Base-by-base conservation (phyloP, 1,139 yeast species). In the Suhomyces maxii region DNA sequence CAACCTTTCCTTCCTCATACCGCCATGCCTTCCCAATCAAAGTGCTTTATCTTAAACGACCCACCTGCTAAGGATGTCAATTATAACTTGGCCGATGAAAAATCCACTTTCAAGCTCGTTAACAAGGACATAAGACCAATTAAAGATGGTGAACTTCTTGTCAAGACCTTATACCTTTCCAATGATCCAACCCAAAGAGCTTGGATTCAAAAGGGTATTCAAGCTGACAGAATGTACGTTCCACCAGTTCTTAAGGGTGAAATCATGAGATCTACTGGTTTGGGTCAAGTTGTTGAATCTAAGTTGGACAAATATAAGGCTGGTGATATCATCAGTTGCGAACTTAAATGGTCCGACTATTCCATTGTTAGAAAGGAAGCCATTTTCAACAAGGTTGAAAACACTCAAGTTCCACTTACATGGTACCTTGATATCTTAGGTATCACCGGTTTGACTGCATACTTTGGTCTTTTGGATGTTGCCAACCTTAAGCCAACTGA, bases 171-270 rank as follows among this genome's bases (percentile, higher is more conserved):
- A 40, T 74, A 72, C 48, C 58, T 83, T n/a, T 81, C 87, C 35
- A 82, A 83, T 56, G 89, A 83, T 58, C 88, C 89, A 12, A 79
- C 85, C 9, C 87, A 82, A 59, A 78, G 84, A 61, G 73, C 76
- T 42, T 83, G 86, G 85, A 81, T 83, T 42, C 71, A 69, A 48
- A 71, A 70, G 47, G 69, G 64, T 46, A 61, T 71, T 12, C 63
- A 73, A 13, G 66, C 69, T 6, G 71, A 65, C 41, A 68, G 75
- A 53, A 67, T 73, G 47, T 83, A 83, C 57, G 64, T 71, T 8
- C 68, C 71, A 5, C 81, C 83, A 11, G 69, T 79, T 14, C 57
- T 64, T 37, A 63, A 71, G 42, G 83, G 83, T 33, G 74, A 76
- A 25, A 61, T 68, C 9, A 76, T 83, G 66, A 73, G 76, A 37